Evolutionary conservation across 2,329 filamentous ascomycete species (phyloP), one percentile per base, ranked within the genome.

Genomic region (Furcasterigmium sp.): DNA sequence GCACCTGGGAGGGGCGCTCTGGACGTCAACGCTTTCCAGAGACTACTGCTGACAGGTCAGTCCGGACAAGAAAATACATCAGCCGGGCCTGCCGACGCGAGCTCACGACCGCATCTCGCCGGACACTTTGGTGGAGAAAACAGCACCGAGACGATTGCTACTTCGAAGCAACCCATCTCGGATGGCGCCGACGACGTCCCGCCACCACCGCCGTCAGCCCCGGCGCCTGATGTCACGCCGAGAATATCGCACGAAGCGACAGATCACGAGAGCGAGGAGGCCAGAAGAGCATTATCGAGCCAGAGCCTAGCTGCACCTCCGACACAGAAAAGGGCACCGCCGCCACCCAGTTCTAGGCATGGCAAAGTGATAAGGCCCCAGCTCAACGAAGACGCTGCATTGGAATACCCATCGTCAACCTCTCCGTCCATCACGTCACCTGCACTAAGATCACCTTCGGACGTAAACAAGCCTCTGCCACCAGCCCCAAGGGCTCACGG

Each of bases 11-110:
- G 66, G 51, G 65, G 60, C 15, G 73, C 79, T 0, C 63, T 91
- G 49, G 85, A 93, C 56, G 87, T 91, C 1, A 81, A 88, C 56
- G 82, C 86, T 8, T 93, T 93, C 65, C 83, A 82, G 56, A 76
- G 83, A 46, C 65, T 93, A 47, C 72, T 93, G 38, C 71, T 93
- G 66, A 93, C 86, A 0, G 87, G 87, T 17, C 78, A 81, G 53
- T 59, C 76, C 28, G 74, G 65, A 34, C 14, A 23, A 14, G n/a
- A 28, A 30, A 25, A n/a, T n/a, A 18, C 6, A 39, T 17, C 18
- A 44, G 38, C 56, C 50, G 23, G 7, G 23, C 23, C 23, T 26
- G 23, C 15, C 41, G 57, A 23, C 41, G 46, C 23, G 44, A 11
- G 23, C 23, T 11, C 23, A 26, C 23, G 23, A 26, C 23, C 23